These are phyloP conservation scores for Annulohypoxylon bovei DNA, from an alignment of 495 filamentous ascomycete species.

Conservation along the genomic window DNA sequence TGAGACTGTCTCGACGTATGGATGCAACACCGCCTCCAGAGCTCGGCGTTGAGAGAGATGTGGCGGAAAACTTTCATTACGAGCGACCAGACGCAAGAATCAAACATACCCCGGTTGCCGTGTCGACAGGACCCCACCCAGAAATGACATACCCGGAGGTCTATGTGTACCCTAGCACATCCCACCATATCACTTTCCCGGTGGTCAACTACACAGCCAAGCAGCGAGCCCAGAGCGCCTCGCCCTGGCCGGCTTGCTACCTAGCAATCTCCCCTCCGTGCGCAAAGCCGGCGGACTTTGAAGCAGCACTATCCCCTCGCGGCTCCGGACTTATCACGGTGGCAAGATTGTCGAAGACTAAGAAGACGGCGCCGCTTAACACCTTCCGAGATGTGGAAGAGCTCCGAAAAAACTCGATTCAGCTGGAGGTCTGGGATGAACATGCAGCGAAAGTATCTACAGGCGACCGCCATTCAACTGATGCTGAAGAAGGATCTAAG, in stretches of 20 bases:
- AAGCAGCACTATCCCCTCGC: constrained; percentile 8
- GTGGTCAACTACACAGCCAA: constrained; percentile 39
- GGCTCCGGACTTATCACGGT: constrained; percentile 24
- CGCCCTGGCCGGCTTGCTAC: constrained; percentile 22
- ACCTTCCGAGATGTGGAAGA: constrained; percentile 11
- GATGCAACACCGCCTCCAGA: neutral
- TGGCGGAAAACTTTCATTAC: neutral
- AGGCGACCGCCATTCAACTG: neutral
- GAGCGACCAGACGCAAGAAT: neutral
- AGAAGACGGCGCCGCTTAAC: constrained; percentile 17
- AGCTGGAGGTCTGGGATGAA: constrained; percentile 42
- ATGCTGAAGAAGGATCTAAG: neutral
- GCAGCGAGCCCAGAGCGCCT: neutral
- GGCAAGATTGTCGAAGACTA: constrained; percentile 18
- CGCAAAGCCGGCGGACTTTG: constrained; percentile 30
- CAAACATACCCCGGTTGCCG: neutral
- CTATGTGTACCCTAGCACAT: constrained; percentile 34
- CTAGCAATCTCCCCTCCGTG: constrained; percentile 36
- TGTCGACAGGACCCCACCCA: neutral
- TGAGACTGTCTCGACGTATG: neutral
- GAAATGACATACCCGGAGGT: constrained; percentile 21
- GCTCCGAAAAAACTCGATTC: constrained; percentile 29
- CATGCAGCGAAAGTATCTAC: neutral
- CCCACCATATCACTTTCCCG: constrained; percentile 36
- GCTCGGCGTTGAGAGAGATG: neutral